A percentile compares a stretch with the other conserved stretches of the same genome.
These are phyloP conservation scores for Coleophoma crateriformis DNA, from an alignment of 2,329 filamentous ascomycete species.

Conservation along the genomic window DNA sequence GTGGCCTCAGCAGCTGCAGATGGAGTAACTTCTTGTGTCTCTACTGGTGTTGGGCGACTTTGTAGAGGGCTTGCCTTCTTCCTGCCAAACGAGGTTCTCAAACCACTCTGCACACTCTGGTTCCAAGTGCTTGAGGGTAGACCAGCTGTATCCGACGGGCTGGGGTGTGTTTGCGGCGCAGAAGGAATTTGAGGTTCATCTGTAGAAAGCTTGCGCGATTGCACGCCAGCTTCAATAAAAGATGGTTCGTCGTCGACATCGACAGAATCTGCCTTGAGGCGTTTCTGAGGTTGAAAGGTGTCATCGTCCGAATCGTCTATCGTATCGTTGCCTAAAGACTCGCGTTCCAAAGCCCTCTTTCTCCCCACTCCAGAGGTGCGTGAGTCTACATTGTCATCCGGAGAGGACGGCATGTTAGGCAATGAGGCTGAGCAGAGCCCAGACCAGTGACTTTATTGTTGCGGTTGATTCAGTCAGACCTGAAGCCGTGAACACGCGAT, in stretches of 20 bases:
- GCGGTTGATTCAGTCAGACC: background rate
- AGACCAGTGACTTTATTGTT: background rate
- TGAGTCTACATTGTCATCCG: constrained; percentile 35
- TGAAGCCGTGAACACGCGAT: too few relatives aligned
- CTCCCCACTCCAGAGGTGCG: constrained; percentile 37
- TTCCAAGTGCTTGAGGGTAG: constrained; percentile 36
- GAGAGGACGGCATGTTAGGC: constrained; percentile 14
- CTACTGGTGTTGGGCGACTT: too few relatives aligned
- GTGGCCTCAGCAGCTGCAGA: too few relatives aligned
- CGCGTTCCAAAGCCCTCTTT: constrained; percentile 23
- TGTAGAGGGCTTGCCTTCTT: constrained; percentile 2
- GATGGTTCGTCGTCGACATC: constrained; percentile 14
- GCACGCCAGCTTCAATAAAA: constrained; percentile 6
- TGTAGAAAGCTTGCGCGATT: constrained; percentile 3
- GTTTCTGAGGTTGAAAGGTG: constrained; percentile 8
- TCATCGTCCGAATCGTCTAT: constrained; percentile 14
- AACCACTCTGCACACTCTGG: constrained; percentile 31
- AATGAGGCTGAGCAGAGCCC: background rate
- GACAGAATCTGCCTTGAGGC: constrained; percentile 4
- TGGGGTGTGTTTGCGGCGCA: background rate
- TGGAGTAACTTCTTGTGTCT: too few relatives aligned
- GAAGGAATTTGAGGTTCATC: background rate
- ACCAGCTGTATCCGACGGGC: background rate
- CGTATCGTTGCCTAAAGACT: constrained; percentile 7
- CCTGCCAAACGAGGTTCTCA: constrained; percentile 34